phyloP scores from a whole-genome alignment of 1,284 basidiomycete species.

The Trichosporon asahii region DNA sequence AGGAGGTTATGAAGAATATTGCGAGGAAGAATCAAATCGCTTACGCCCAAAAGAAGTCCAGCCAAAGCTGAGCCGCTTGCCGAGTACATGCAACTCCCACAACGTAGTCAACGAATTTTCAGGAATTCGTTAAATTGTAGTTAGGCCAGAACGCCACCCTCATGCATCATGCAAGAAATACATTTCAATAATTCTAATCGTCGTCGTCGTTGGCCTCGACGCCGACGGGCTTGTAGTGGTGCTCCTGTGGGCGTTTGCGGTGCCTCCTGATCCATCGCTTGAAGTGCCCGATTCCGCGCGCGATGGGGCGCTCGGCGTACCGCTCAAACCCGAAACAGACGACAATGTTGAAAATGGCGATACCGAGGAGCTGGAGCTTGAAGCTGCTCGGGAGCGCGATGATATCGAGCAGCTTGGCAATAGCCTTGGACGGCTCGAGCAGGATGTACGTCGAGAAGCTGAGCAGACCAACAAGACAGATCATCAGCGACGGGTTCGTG shows the following conservation, averaged over 20 bases:
- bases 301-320: constrained; percentile 66
- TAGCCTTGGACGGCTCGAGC: constrained; percentile 62
- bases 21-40: too few relatives aligned
- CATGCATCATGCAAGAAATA: not conserved
- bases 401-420: constrained; percentile 70
- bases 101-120: too few relatives aligned
- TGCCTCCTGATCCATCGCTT: constrained; percentile 40
- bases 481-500: constrained; percentile 85
- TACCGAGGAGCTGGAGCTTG: constrained; percentile 65
- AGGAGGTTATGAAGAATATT: too few relatives aligned
- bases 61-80: too few relatives aligned
- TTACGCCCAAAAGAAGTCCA: too few relatives aligned
- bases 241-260: constrained; percentile 47
- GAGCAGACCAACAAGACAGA: constrained; percentile 64
- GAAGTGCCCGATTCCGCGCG: constrained; percentile 55
- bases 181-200: not conserved
- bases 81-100: too few relatives aligned
- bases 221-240: constrained; percentile 56
- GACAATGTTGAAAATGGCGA: constrained; percentile 70
- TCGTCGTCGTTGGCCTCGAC: constrained; percentile 11
- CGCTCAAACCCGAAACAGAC: constrained; percentile 75
- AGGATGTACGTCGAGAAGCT: constrained; percentile 72
- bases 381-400: constrained; percentile 70
- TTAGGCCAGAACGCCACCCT: too few relatives aligned
- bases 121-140: too few relatives aligned